Percentiles rank a stretch among this genome's conserved stretches.
These are phyloP conservation scores for Penicillium canariense DNA, from an alignment of 495 filamentous ascomycete species.

Conservation along the genomic window DNA sequence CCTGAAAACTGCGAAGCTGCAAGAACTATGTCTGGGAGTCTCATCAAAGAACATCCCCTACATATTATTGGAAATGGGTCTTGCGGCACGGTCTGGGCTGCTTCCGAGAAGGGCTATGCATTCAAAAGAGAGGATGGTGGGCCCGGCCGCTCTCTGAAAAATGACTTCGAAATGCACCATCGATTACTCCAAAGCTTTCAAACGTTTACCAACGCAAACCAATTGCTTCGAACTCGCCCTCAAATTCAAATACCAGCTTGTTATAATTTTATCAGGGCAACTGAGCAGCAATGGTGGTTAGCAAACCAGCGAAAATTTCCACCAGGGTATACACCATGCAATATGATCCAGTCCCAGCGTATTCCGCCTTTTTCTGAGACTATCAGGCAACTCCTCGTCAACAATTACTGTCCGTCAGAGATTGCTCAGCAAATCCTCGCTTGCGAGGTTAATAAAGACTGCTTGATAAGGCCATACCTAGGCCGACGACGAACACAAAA, in stretches of 20 bases:
- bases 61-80: constrained; percentile 22
- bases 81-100: constrained; percentile 35
- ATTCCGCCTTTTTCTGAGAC: constrained; percentile 36
- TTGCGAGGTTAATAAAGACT: constrained; percentile 38
- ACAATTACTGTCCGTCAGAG: constrained; percentile 31
- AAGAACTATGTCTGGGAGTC: too few species aligned
- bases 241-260: constrained; percentile 22
- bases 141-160: constrained; percentile 28
- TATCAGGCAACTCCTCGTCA: constrained; percentile 28
- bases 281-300: constrained; percentile 33
- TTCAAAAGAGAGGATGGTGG: constrained; percentile 41
- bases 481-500: constrained; percentile 30
- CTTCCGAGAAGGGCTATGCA: constrained; percentile 11
- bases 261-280: constrained; percentile 19
- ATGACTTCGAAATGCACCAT: constrained; percentile 37
- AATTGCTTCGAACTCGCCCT: not conserved
- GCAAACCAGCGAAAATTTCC: constrained; percentile 28
- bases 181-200: constrained; percentile 13
- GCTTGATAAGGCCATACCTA: constrained; percentile 45
- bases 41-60: too few species aligned
- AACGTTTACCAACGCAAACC: not conserved
- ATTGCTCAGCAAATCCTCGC: constrained; percentile 21
- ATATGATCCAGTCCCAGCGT: constrained; percentile 35
- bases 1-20: too few species aligned
- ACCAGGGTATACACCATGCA: constrained; percentile 33